Evolutionary conservation across 2,329 filamentous ascomycete species (phyloP).

Genomic region (Eutypella sp.): DNA sequence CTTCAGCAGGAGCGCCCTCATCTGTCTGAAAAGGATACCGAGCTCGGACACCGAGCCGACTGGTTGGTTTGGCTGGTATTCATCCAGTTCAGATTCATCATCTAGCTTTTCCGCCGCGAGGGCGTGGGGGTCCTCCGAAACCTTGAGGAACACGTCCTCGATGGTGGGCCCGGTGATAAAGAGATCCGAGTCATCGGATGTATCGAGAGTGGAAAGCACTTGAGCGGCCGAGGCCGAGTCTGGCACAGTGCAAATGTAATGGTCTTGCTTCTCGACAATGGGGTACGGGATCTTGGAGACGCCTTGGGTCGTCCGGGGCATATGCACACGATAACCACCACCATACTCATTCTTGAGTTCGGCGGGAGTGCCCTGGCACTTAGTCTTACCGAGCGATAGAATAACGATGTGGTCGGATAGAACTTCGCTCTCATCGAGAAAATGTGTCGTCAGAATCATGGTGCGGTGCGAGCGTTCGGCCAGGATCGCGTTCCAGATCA

Average conservation of each 20-base stretch:
- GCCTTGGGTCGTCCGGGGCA: conserved; percentile 19
- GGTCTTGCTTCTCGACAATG: conserved; percentile 34
- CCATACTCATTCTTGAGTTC: conserved; percentile 24
- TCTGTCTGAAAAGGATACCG: conserved; percentile 15
- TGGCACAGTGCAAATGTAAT: conserved; percentile 50
- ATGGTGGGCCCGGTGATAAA: conserved; percentile 61
- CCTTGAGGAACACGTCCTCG: conserved; percentile 62
- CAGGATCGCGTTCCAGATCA: conserved; percentile 25
- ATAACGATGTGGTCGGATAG: conserved; percentile 23
- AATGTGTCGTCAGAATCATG: conserved; percentile 23
- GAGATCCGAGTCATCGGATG: conserved; percentile 50
- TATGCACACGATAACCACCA: conserved; percentile 25
- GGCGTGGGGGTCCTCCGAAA: conserved; percentile 48
- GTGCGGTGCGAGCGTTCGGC: conserved; percentile 20
- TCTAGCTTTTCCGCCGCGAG: conserved; percentile 13
- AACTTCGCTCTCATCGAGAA: conserved; percentile 25
- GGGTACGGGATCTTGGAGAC: conserved; percentile 15
- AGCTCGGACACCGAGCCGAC: conserved; percentile 7
- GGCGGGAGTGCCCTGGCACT: conserved; percentile 24
- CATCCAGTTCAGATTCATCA: conserved; percentile 5
- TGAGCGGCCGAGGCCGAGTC: conserved; percentile 49
- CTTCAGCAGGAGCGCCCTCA: conserved; percentile 21
- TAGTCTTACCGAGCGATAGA: conserved; percentile 20
- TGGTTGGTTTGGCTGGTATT: conserved; percentile 5
- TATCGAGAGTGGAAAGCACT: conserved; percentile 50